Conservation (phyloP, 1,284 basidiomycete species). For the Puccinia horiana region DNA sequence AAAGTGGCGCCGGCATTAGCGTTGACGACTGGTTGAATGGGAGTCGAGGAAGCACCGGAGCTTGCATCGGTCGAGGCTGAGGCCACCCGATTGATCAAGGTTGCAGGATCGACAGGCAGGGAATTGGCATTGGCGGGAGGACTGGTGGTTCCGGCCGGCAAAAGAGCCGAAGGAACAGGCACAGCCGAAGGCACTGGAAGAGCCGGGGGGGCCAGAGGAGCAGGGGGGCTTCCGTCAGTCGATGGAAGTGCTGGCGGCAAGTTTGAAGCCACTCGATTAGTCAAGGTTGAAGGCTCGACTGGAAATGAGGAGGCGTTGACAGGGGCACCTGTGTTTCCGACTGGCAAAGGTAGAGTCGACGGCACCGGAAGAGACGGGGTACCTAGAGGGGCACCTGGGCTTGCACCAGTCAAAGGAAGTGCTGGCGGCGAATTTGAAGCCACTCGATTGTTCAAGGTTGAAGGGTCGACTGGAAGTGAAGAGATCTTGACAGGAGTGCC, state of each 20-base stretch:
- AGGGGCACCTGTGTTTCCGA: neutral
- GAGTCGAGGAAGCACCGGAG: no score
- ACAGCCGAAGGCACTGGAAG: neutral
- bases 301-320: neutral
- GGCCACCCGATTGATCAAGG: neutral
- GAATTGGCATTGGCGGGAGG: neutral
- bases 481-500: no score
- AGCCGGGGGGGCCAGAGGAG: neutral
- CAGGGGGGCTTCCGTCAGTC: neutral
- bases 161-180: neutral
- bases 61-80: neutral
- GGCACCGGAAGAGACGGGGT: neutral
- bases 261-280: neutral
- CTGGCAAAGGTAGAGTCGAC: neutral
- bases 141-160: no score
- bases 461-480: neutral
- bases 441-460: neutral
- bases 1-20: no score
- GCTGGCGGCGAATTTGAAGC: neutral
- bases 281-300: neutral
- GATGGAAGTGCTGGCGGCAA: neutral
- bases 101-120: neutral
- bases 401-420: neutral
- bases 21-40: no score
- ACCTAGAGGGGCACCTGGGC: neutral